Evolutionary conservation across 139 green algal species (phyloP), one percentile per base, ranked within the genome.

Genomic region (Chlorella sorokiniana): DNA sequence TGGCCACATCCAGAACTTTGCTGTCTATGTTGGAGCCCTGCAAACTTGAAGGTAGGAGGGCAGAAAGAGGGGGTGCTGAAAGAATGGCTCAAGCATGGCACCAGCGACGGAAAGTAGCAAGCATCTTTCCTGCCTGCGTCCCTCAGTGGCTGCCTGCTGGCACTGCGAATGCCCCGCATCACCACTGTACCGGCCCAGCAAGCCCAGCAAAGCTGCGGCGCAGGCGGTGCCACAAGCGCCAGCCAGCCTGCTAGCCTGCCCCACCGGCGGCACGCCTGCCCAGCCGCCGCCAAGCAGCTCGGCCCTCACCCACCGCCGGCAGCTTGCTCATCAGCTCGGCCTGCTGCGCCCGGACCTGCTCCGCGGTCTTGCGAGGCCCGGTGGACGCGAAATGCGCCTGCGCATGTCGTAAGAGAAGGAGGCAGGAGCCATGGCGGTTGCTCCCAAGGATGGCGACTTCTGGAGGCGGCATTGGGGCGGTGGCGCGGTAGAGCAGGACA

Each of bases 331-430:
- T 29, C 54, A 91, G 76, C 35, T 85, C 64, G 33, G 63, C 71
- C 40, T 65, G 74, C 69, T 87, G 77, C 7, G 42, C 52, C 10
- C 35, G 42, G 3, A 67, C 69, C 67, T 88, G 83, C 27, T 38
- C 76, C 16, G 82, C 63, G 1, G 87, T 79, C 42, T 85, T 86
- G 5, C 29, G 33, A 11, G 85, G 81, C 0, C 69, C 64, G 0
- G 16, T 40, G 6, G 59, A 63, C 5, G 63, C 41, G 33, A 90
- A 90, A 44, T 90, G 86, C 10, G 52, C 52, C 86, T 90, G 83
- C 78, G 78, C 33, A 1, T 10, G 27, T 22, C 5, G 37, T 22
- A n/a, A 4, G n/a, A 42, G 5, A 5, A 56, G 41, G 41, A 4
- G 68, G 68, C 27, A 29, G 68, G 41, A 9, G 4, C n/a, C 4